Evolutionary conservation across 305 asterid genomes (phyloP), one percentile per base, ranked within the genome.

Genomic region (Rubia balearica): DNA sequence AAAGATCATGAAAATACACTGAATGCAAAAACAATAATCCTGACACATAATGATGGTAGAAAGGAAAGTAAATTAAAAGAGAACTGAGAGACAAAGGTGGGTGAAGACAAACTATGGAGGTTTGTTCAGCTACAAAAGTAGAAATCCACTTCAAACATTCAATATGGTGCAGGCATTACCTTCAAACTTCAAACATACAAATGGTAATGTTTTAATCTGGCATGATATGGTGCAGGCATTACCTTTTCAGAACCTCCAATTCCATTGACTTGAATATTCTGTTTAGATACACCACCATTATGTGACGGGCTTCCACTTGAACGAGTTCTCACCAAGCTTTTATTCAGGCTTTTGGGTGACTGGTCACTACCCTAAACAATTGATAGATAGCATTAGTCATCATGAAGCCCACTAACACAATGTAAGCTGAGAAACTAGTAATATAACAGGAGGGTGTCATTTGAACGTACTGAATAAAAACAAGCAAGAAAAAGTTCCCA

Each of bases 341-440:
- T 91, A 83, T 71, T 85, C 55, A 82, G 87, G 74, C 90, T 89
- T 72, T 61, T 86, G 69, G 87, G 89, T 40, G 92, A 88, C 80
- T 79, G 92, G 79, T 91, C 96, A 30, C 80, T 87, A 78, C 86
- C 96, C 98, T 93, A 89, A 77, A 66, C 76, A 80, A 69, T 67
- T 75, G 57, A 65, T 67, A 78, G 77, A 81, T 30, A 64, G 71
- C 61, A 76, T 82, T 78, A 81, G 80, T 57, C 67, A 24, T 11
- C 13, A 13, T 40, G 22, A 57, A 59, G 33, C 22, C 21, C 14
- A 8, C 40, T n/a, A 6, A 30, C 5, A 27, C 30, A 51, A 14
- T 51, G 40, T 40, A 57, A 43, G 33, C n/a, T 42, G 4, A 40
- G 33, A 70, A 56, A 6, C 56, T 12, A 56, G 3, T 30, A 16